Evolutionary conservation across 371 early-diverging fungal species (phyloP), one percentile per base, ranked within the genome.

Genomic region (Blyttiomyces sp.): DNA sequence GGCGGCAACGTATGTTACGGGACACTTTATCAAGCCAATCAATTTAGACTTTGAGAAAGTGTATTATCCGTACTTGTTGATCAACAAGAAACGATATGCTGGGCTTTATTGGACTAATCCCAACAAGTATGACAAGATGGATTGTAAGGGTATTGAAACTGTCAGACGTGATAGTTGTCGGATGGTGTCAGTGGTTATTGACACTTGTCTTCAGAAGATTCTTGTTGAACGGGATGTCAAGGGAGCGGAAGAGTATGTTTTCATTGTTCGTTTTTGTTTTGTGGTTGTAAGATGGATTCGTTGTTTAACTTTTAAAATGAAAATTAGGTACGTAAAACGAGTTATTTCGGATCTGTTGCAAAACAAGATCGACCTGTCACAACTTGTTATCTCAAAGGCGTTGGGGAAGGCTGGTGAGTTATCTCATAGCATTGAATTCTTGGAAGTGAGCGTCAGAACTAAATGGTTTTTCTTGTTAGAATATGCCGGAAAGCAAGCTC

Each of bases 31-130:
- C 24, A 86, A 86, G 23, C 99, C 99, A 2, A 96, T 99, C 77
- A 95, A 94, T 57, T 81, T 99, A 31, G 99, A 99, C 69, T 99
- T 99, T 71, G 99, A 99, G 72, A 99, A 99, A 32, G 64, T 58
- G 23, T 58, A 64, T 33, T 65, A 49, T 43, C 66, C 59, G 2
- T 65, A 65, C 42, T 24, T 99, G 49, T 80, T 99, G 35, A 99
- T 99, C 66, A 99, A 92, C 82, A 99, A 99, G 77, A 99, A 99
- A 79, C 89, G 99, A 50, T 99, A 99, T 75, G 99, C 99, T 28
- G 99, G 99, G 21, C 76, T 99, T n/a, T 97, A 96, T 73, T 96
- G 98, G 97, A 94, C 96, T 7, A 85, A 82, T 32, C 86, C 95
- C 5, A 86, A 91, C 2, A 59, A 59, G 49, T 53, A 58, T 24